Percentiles rank a stretch among this genome's conserved stretches.
Conservation (phyloP, 2,329 filamentous ascomycete genomes). For the Myriosclerotinia scirpicola region DNA sequence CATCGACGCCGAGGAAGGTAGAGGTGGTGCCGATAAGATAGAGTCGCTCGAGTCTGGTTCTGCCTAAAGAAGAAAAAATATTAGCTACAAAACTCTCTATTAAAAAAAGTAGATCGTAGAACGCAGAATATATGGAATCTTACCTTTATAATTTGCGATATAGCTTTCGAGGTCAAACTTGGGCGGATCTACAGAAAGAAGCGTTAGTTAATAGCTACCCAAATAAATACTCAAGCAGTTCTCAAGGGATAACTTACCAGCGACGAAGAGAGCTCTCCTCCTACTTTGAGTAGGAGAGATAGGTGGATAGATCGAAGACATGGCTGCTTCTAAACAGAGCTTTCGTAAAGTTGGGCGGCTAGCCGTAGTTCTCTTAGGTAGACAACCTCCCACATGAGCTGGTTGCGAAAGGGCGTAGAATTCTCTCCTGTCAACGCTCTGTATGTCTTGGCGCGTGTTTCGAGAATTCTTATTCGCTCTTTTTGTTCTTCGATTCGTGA, state of each 20-base stretch:
- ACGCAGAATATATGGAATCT: slow-evolving; percentile 29
- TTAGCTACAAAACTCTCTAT: slow-evolving; percentile 20
- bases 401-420: neutral
- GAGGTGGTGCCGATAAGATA: slow-evolving; percentile 79
- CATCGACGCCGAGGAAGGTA: slow-evolving; percentile 73
- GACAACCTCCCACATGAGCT: neutral
- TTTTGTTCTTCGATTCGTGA: neutral
- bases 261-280: slow-evolving; percentile 31
- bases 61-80: slow-evolving; percentile 53
- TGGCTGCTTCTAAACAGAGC: neutral
- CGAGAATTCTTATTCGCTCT: neutral
- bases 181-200: slow-evolving; percentile 49
- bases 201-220: slow-evolving; percentile 20
- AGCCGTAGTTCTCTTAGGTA: neutral
- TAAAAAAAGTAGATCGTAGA: too few relatives aligned
- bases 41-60: slow-evolving; percentile 78
- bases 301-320: slow-evolving; percentile 16
- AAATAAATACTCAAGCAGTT: neutral
- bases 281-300: slow-evolving; percentile 23
- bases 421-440: neutral
- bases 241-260: slow-evolving; percentile 25
- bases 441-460: neutral
- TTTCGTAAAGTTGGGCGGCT: too few relatives aligned
- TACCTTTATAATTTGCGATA: slow-evolving; percentile 84
- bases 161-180: slow-evolving; percentile 93